phyloP scores from a whole-genome alignment of 345 rosid genomes.

The Eucalyptus decipiens region DNA sequence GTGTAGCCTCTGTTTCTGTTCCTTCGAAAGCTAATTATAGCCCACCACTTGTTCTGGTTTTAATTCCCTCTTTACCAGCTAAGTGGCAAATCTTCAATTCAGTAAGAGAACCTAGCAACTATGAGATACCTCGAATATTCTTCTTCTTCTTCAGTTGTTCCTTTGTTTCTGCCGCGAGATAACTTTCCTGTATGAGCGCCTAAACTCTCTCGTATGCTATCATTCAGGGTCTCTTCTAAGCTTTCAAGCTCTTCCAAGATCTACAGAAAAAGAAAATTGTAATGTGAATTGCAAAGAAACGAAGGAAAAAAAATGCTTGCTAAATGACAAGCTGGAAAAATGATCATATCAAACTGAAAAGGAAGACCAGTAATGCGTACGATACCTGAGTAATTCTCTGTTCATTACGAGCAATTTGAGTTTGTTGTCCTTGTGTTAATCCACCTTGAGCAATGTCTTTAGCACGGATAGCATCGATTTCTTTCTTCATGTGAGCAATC shows the following conservation, averaged over 20 bases:
- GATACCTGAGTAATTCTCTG: conserved; percentile 81
- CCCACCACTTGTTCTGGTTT: neutral
- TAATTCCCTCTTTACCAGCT: neutral
- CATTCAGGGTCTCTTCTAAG: conserved; percentile 93
- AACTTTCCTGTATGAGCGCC: conserved; percentile 64
- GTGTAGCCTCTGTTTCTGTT: neutral
- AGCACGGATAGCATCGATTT: conserved; percentile 85
- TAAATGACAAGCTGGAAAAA: neutral
- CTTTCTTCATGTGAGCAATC: conserved; percentile 97
- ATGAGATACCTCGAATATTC: conserved; percentile 43
- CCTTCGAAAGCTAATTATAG: neutral
- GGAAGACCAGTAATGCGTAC: neutral
- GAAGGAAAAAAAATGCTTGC: neutral
- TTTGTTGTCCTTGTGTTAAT: conserved; percentile 96
- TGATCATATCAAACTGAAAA: neutral
- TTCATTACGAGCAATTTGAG: conserved; percentile 96
- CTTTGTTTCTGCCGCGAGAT: conserved; percentile 40
- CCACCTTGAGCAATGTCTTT: conserved; percentile 98
- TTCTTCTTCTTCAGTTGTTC: conserved; percentile 53
- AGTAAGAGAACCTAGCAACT: neutral
- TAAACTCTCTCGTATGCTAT: conserved; percentile 86
- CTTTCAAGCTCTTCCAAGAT: conserved; percentile 89
- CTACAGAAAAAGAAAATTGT: conserved; percentile 15
- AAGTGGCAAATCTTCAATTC: neutral
- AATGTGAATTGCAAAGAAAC: neutral